A percentile compares a stretch with the other conserved stretches of the same genome.
These are phyloP conservation scores for Phytophthora citrophthora DNA, from an alignment of 352 stramenopile genomes.

Conservation along the genomic window DNA sequence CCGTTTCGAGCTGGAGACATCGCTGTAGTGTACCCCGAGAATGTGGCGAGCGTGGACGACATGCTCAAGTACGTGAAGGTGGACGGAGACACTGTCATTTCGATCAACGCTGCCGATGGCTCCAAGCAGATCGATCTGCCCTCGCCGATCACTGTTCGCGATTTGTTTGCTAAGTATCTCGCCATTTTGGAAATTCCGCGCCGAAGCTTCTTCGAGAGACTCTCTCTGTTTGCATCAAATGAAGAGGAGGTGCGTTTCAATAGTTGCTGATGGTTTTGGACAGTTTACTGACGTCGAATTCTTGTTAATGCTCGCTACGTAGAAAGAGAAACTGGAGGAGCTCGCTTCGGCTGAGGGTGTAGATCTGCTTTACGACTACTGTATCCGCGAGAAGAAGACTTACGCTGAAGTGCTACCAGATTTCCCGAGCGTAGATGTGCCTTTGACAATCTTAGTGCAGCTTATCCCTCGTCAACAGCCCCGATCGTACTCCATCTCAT, in stretches of 20 bases:
- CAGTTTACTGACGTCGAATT: conserved; percentile 5
- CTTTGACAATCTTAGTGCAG: conserved; percentile 79
- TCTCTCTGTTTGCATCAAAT: conserved; percentile 84
- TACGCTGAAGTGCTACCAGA: conserved; percentile 89
- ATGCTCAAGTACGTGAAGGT: conserved; percentile 65
- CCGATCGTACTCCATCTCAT: conserved; percentile 94
- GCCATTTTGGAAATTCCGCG: conserved; percentile 89
- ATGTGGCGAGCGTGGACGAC: conserved; percentile 69
- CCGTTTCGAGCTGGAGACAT: conserved; percentile 77
- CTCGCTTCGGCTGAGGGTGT: conserved; percentile 86
- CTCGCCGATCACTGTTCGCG: conserved; percentile 49
- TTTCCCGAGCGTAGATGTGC: conserved; percentile 80
- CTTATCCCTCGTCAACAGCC: conserved; percentile 88
- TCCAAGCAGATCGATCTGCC: conserved; percentile 61
- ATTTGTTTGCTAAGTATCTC: conserved; percentile 87
- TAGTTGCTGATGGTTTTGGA: neutral
- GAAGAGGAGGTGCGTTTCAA: conserved; percentile 71
- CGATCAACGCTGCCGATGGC: conserved; percentile 56
- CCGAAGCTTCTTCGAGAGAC: conserved; percentile 86
- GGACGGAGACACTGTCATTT: conserved; percentile 45
- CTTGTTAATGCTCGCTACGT: conserved; percentile 2
- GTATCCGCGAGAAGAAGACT: conserved; percentile 91
- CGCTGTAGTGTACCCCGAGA: conserved; percentile 81
- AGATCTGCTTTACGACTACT: conserved; percentile 95
- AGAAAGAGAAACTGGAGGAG: conserved; percentile 93